Conservation (phyloP, 768 basidiomycete species). For the Mycena galericulata region DNA sequence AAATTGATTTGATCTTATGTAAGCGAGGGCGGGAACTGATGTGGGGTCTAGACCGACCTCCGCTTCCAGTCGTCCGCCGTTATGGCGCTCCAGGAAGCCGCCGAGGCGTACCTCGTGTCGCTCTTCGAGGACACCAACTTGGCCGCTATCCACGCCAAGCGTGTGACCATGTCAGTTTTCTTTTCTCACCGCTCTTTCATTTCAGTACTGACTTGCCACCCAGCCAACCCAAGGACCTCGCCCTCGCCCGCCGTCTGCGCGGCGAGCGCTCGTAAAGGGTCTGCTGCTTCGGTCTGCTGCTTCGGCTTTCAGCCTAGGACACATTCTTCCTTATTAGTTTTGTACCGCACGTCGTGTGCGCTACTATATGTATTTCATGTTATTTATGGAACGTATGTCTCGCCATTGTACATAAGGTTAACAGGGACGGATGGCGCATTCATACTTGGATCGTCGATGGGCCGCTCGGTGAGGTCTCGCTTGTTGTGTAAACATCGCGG, state of each 20-base stretch:
- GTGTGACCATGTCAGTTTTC: constrained; percentile 24
- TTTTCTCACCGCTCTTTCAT: neutral
- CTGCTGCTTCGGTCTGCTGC: neutral
- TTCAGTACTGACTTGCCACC: neutral
- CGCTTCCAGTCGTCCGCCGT: constrained; percentile 30
- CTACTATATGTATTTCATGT: constrained; percentile 15
- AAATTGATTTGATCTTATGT: neutral
- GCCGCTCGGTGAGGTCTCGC: too few relatives aligned
- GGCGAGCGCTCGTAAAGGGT: constrained; percentile 21
- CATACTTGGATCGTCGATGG: too few relatives aligned
- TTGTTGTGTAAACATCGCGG: too few relatives aligned
- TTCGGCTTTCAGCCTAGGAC: too few relatives aligned
- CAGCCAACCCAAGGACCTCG: constrained; percentile 31
- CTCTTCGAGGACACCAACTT: constrained; percentile 33
- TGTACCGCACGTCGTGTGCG: constrained; percentile 1
- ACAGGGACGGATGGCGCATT: too few relatives aligned
- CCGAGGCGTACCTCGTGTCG: constrained; percentile 31
- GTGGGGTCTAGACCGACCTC: constrained; percentile 24
- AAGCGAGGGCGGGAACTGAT: neutral
- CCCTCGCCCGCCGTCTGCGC: constrained; percentile 28
- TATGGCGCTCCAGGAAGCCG: constrained; percentile 30
- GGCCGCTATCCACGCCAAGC: constrained; percentile 30
- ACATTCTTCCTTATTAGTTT: neutral
- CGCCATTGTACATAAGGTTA: too few relatives aligned
- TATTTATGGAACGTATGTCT: too few relatives aligned